Conservation (phyloP, 805 yeast genomes). For the Schwanniomyces polymorphus region DNA sequence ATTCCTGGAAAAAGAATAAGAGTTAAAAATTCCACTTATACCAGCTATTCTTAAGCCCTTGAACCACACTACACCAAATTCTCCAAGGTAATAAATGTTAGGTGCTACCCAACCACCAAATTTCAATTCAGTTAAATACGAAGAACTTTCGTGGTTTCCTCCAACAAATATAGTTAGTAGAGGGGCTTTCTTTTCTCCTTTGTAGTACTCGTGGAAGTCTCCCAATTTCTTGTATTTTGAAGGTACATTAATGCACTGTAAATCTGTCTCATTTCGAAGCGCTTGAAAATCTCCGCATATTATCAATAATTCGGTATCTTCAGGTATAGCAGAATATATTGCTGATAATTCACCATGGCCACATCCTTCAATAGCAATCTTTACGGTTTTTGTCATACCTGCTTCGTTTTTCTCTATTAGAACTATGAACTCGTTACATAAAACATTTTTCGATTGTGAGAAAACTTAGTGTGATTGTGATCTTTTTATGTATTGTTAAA, state of each 20-base stretch:
- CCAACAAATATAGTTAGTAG: constrained; percentile 81
- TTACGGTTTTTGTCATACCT: constrained; percentile 8
- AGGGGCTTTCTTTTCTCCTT: constrained; percentile 64
- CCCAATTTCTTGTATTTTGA: constrained; percentile 71
- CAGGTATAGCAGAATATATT: constrained; percentile 45
- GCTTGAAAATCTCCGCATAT: constrained; percentile 95
- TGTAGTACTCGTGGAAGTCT: constrained; percentile 75
- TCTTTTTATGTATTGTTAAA: neutral
- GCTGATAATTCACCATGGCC: constrained; percentile 76
- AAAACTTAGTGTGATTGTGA: too few species aligned
- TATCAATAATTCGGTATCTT: constrained; percentile 45
- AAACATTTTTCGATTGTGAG: neutral
- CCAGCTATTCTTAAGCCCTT: constrained; percentile 80
- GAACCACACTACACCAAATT: constrained; percentile 69
- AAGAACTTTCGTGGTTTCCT: constrained; percentile 93
- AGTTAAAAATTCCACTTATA: constrained; percentile 78
- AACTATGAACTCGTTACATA: neutral
- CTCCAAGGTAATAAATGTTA: constrained; percentile 82
- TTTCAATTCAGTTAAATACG: constrained; percentile 67
- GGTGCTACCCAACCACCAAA: constrained; percentile 95
- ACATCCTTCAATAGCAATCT: constrained; percentile 83
- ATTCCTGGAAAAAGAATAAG: constrained; percentile 35
- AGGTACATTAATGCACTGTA: constrained; percentile 75
- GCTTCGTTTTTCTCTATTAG: neutral
- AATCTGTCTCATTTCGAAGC: constrained; percentile 60